phyloP scores from a whole-genome alignment of 345 rosid species.

The Brassica incana region DNA sequence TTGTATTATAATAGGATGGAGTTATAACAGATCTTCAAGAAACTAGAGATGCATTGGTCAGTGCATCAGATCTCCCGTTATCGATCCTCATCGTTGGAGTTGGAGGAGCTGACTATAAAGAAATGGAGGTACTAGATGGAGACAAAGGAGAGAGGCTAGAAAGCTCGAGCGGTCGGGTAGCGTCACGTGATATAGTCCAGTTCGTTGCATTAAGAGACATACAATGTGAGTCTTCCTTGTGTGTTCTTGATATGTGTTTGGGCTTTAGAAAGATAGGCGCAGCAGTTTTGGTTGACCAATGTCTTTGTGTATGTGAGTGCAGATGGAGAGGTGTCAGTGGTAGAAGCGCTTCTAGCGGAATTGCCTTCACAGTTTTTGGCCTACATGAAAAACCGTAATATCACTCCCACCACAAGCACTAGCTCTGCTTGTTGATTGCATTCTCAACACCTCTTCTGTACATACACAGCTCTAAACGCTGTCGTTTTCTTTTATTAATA shows the following conservation, averaged over 20 bases:
- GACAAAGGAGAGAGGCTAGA: conserved; percentile 90
- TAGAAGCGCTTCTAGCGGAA: conserved; percentile 82
- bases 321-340: conserved; percentile 80
- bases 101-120: conserved; percentile 98
- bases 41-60: conserved; percentile 85
- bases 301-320: conserved; percentile 29
- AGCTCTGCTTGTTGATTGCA: conserved; percentile 16
- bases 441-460: conserved; percentile 10
- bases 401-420: conserved; percentile 46
- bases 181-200: conserved; percentile 94
- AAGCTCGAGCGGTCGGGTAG: conserved; percentile 78
- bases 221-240: conserved; percentile 54
- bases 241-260: background rate
- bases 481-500: conserved; percentile 5
- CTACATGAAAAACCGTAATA: conserved; percentile 68
- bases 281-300: background rate
- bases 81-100: conserved; percentile 95
- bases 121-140: conserved; percentile 96
- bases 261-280: background rate
- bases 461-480: conserved; percentile 32
- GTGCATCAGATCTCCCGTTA: conserved; percentile 89
- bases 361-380: conserved; percentile 80
- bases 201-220: conserved; percentile 79
- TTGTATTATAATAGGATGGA: conserved; percentile 58
- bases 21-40: conserved; percentile 97